These are phyloP conservation scores for Excoecaria cochinchinensis DNA, from an alignment of 345 rosid species.

Conservation along the genomic window DNA sequence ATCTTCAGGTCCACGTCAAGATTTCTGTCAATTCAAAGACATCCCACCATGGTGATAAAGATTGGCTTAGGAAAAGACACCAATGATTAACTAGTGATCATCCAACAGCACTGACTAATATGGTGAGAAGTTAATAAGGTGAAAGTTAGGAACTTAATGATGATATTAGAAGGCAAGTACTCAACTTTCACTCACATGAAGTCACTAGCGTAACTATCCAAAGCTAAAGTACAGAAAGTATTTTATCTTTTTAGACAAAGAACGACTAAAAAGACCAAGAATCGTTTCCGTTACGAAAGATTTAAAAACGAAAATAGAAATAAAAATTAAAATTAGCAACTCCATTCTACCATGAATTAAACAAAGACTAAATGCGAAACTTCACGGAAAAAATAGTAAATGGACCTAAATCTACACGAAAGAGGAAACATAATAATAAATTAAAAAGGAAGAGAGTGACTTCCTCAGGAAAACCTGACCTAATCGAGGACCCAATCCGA, in stretches of 20 bases:
- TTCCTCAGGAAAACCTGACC: constrained; percentile 24
- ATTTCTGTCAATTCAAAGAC: not conserved
- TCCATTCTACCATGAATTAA: not conserved
- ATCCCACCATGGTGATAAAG: not conserved
- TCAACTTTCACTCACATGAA: not conserved
- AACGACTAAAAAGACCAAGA: not conserved
- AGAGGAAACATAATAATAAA: not conserved
- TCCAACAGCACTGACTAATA: not conserved
- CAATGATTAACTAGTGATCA: not conserved
- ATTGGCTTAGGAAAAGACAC: too few relatives aligned
- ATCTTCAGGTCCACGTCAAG: not conserved
- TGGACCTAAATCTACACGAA: constrained; percentile 5
- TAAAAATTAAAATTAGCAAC: not conserved
- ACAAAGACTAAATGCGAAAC: not conserved
- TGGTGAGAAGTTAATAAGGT: not conserved
- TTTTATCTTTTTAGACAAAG: not conserved
- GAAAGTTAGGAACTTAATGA: not conserved
- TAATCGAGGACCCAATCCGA: constrained; percentile 42
- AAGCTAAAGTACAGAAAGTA: not conserved
- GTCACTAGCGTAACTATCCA: not conserved
- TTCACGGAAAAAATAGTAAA: not conserved
- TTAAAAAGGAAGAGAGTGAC: not conserved
- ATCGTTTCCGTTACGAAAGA: not conserved
- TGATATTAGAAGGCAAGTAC: not conserved
- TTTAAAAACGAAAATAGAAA: not conserved